A percentile compares a stretch with the other conserved stretches of the same genome.
phyloP scores from a whole-genome alignment of 1,284 basidiomycete species.

The Cutaneotrichosporon sp. region DNA sequence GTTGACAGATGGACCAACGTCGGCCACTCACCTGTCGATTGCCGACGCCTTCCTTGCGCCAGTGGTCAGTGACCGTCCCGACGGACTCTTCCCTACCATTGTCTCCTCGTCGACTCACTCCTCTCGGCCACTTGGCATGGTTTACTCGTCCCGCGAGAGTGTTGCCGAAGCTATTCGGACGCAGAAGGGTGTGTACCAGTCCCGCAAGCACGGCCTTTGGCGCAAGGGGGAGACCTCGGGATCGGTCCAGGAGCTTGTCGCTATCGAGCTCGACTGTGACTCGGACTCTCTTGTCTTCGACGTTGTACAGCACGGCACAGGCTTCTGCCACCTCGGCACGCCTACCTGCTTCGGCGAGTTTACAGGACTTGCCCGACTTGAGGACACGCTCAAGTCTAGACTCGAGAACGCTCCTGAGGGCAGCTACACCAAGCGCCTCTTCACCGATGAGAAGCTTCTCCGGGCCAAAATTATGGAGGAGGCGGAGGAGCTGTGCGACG shows the following conservation, averaged over 20 bases:
- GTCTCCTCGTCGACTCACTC: constrained; percentile 66
- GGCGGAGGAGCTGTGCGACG: constrained; percentile 89
- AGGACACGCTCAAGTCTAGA: constrained; percentile 71
- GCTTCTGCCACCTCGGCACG: constrained; percentile 88
- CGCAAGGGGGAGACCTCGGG: constrained; percentile 95
- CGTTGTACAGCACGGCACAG: constrained; percentile 82
- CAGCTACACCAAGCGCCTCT: constrained; percentile 86
- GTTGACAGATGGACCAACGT: constrained; percentile 57
- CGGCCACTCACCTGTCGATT: constrained; percentile 61
- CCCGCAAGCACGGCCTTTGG: constrained; percentile 93
- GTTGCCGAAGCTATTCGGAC: constrained; percentile 81
- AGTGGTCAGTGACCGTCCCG: constrained; percentile 77
- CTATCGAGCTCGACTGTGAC: constrained; percentile 87
- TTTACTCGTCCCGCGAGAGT: constrained; percentile 91
- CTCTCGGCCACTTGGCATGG: constrained; percentile 79
- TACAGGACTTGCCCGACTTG: constrained; percentile 73
- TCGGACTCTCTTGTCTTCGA: constrained; percentile 85
- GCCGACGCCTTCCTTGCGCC: constrained; percentile 79
- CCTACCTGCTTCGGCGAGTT: constrained; percentile 74
- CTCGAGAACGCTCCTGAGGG: constrained; percentile 74
- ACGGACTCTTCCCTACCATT: constrained; percentile 89
- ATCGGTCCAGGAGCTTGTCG: constrained; percentile 80
- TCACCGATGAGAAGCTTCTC: constrained; percentile 74
- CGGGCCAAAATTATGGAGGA: constrained; percentile 96
- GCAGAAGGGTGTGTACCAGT: constrained; percentile 92